Conservation (phyloP, 306 rosid genomes). For the Trifolium repens region DNA sequence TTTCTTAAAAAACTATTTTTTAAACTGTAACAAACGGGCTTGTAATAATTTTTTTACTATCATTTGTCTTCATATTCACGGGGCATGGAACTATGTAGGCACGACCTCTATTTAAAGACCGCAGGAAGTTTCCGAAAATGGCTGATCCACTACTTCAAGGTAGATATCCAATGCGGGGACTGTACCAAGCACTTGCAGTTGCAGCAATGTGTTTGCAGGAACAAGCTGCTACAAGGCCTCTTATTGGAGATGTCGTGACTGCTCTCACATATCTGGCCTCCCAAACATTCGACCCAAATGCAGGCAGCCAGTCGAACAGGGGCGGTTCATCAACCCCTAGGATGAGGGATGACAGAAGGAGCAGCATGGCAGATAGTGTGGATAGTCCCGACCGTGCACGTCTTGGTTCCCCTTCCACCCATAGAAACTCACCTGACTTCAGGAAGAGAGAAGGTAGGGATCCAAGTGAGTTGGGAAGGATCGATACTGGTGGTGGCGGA, state of each 20-base stretch:
- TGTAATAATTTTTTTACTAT: neutral
- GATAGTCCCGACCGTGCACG: conserved; percentile 84
- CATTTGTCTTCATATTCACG: conserved; percentile 36
- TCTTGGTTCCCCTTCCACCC: conserved; percentile 74
- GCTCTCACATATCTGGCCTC: conserved; percentile 95
- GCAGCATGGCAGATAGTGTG: conserved; percentile 64
- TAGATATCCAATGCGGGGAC: conserved; percentile 87
- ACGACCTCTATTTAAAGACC: conserved; percentile 88
- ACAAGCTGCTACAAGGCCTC: conserved; percentile 95
- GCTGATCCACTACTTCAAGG: conserved; percentile 95
- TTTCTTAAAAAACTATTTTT: too few species aligned
- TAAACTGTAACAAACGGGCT: neutral
- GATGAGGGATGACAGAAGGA: conserved; percentile 71
- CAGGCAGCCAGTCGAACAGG: conserved; percentile 62
- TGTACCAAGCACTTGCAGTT: conserved; percentile 96
- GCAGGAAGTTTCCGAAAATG: conserved; percentile 92
- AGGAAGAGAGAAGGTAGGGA: conserved; percentile 77
- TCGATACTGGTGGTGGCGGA: conserved; percentile 69
- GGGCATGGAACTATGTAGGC: conserved; percentile 61
- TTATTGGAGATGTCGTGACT: conserved; percentile 93
- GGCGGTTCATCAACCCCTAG: conserved; percentile 85
- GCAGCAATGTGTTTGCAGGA: conserved; percentile 99
- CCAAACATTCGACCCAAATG: conserved; percentile 80
- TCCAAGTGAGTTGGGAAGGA: conserved; percentile 57
- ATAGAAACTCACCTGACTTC: conserved; percentile 79